Conservation (phyloP, 176 grass and related monocot genomes). For the Chrysopogon serrulatus region DNA sequence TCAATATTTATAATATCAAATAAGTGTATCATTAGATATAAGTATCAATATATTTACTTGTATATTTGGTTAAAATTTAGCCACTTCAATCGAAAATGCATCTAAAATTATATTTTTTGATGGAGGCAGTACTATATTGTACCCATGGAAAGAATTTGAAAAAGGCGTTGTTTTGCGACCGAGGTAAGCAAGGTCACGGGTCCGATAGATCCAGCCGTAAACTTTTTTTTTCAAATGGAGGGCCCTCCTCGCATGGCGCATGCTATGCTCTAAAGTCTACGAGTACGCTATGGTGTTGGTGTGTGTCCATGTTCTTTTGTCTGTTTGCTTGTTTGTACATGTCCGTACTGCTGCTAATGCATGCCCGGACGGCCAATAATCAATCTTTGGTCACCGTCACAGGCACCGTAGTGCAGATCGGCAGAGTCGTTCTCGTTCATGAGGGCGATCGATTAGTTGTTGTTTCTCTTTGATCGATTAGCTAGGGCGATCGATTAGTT, state of each 20-base stretch:
- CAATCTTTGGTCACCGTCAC: background rate
- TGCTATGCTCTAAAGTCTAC: background rate
- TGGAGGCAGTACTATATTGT: too few relatives aligned
- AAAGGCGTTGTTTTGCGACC: background rate
- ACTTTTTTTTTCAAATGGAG: background rate
- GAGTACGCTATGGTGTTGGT: background rate
- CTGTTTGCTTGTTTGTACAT: background rate
- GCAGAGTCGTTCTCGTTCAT: background rate
- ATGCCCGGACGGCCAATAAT: background rate
- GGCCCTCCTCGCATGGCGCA: background rate
- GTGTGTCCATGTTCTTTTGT: background rate
- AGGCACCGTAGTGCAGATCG: background rate
- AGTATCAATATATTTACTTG: too few relatives aligned
- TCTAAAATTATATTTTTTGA: too few relatives aligned
- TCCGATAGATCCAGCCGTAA: background rate
- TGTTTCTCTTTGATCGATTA: too few relatives aligned
- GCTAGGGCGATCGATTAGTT: too few relatives aligned
- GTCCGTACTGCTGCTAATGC: background rate
- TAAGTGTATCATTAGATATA: too few relatives aligned
- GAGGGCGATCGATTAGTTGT: background rate
- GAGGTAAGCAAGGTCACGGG: slow-evolving; percentile 18
- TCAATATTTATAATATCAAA: too few relatives aligned
- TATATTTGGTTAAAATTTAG: too few relatives aligned
- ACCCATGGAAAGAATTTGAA: background rate
- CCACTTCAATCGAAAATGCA: too few relatives aligned